Conservation (phyloP, 2,329 filamentous ascomycete species). For the Aquanectria penicillioides region DNA sequence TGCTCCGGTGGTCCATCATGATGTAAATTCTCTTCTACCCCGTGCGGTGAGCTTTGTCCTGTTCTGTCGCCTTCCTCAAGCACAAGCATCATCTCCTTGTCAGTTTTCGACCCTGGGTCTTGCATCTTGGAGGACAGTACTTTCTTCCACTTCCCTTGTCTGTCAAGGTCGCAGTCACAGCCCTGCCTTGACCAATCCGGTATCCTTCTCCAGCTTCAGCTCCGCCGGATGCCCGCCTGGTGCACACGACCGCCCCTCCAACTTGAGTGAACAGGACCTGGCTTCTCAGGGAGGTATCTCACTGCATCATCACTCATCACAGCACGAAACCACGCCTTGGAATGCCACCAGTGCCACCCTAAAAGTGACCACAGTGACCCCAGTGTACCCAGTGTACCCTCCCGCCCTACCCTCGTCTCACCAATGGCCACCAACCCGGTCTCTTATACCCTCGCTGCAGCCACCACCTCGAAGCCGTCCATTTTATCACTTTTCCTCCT, state of each 20-base stretch:
- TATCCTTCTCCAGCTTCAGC: too few species aligned
- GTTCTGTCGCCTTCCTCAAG: too few species aligned
- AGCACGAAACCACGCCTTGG: slow-evolving; percentile 4
- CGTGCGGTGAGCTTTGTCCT: too few species aligned
- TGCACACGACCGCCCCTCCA: neutral
- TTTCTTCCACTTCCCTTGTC: too few species aligned
- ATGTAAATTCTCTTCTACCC: neutral
- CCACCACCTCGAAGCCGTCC: too few species aligned
- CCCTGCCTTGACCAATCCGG: too few species aligned
- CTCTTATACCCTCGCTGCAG: slow-evolving; percentile 3
- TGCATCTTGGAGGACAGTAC: too few species aligned
- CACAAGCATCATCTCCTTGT: too few species aligned
- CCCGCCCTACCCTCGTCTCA: neutral
- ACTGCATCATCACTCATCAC: neutral
- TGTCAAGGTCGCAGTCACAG: too few species aligned
- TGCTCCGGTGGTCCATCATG: too few species aligned
- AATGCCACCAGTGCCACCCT: slow-evolving; percentile 13
- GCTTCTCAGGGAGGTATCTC: neutral
- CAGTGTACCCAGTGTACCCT: neutral
- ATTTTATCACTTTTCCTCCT: neutral
- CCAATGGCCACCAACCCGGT: neutral
- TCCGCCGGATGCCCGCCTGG: too few species aligned
- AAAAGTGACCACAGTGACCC: neutral
- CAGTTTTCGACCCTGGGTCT: too few species aligned
- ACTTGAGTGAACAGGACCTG: neutral